Conservation (phyloP, 345 rosid genomes). For the rapeseed (Brassica napus) region DNA sequence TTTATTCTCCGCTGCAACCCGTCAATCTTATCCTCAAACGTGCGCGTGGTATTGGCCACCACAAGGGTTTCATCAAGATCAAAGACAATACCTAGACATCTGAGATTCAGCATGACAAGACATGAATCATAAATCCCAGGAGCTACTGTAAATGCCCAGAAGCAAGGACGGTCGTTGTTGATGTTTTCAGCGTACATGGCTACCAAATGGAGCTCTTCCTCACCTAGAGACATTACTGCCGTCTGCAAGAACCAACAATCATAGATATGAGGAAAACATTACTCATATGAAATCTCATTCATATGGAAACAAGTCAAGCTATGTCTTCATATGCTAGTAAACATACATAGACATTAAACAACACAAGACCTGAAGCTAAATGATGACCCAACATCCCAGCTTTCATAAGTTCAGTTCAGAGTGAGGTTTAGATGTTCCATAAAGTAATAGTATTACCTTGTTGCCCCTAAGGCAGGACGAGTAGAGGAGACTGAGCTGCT, state of each 20-base stretch:
- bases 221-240: conserved; percentile 78
- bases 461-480: conserved; percentile 76
- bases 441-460: conserved; percentile 64
- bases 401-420: conserved; percentile 19
- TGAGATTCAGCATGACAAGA: conserved; percentile 85
- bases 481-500: conserved; percentile 71
- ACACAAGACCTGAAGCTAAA: not conserved
- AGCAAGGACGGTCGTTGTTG: conserved; percentile 62
- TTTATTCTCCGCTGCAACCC: conserved; percentile 72
- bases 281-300: conserved; percentile 18
- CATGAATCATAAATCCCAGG: conserved; percentile 78
- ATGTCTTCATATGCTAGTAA: too few relatives aligned
- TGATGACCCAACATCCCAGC: not conserved
- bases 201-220: conserved; percentile 92
- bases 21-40: conserved; percentile 92
- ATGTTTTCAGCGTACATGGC: conserved; percentile 69
- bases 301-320: too few relatives aligned
- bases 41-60: conserved; percentile 96
- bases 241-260: conserved; percentile 54
- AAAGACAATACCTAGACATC: conserved; percentile 97
- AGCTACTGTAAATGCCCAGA: conserved; percentile 83
- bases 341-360: not conserved
- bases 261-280: not conserved
- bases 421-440: too few relatives aligned
- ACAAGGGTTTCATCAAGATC: conserved; percentile 97